These are phyloP conservation scores for Suillus sp. DNA, from an alignment of 768 basidiomycete species.

Conservation along the genomic window DNA sequence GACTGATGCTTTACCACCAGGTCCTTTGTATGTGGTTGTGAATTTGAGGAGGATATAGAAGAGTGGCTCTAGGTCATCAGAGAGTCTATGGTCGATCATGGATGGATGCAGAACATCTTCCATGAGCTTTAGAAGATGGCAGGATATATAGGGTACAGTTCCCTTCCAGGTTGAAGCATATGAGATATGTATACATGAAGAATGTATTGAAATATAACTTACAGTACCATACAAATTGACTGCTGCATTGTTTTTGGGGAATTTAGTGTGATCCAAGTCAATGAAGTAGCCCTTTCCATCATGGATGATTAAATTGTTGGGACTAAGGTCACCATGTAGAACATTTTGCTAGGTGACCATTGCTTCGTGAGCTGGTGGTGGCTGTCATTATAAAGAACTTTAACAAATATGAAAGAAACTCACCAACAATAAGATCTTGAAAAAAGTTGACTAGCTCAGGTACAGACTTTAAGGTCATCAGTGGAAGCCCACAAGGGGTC, in stretches of 20 bases:
- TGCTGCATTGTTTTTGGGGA: neutral
- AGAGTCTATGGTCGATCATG: neutral
- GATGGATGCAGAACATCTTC: accelerated
- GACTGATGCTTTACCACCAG: neutral
- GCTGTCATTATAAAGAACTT: neutral
- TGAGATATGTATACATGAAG: neutral
- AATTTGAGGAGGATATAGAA: neutral
- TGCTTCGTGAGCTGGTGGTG: neutral
- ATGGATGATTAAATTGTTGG: neutral
- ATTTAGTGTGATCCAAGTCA: neutral
- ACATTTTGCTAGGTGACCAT: neutral
- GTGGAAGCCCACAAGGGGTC: neutral
- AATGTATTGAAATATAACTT: neutral
- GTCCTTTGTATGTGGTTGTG: neutral
- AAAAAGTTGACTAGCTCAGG: neutral
- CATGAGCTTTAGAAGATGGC: neutral
- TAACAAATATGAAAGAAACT: constrained; percentile 19
- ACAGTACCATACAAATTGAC: neutral
- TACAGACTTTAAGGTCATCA: neutral
- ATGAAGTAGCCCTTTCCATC: neutral
- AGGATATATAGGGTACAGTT: neutral
- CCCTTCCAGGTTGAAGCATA: neutral
- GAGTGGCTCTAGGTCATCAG: neutral
- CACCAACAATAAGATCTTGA: neutral
- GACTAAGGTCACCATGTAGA: neutral